Conservation (phyloP, 192 early-diverging fungal species). For the Phycomyces nitens region DNA sequence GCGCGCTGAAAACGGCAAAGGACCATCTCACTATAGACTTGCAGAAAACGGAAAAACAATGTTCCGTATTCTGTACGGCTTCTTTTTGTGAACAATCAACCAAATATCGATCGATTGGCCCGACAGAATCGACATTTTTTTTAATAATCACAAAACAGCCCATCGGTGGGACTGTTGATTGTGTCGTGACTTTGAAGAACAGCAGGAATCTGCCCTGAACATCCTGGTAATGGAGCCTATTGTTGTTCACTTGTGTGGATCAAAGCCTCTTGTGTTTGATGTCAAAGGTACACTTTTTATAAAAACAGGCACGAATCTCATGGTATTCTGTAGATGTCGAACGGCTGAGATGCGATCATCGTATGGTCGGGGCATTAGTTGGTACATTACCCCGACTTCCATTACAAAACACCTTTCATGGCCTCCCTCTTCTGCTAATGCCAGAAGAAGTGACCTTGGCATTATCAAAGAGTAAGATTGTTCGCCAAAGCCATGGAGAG, state of each 20-base stretch:
- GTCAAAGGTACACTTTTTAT: conserved; percentile 6
- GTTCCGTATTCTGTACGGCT: no score
- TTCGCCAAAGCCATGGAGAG: background rate
- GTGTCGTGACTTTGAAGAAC: background rate
- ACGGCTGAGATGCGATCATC: conserved; percentile 47
- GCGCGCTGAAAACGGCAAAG: no score
- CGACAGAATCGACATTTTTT: no score
- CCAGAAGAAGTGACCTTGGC: conserved; percentile 70
- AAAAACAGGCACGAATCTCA: background rate
- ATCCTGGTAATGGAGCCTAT: background rate
- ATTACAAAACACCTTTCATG: conserved; percentile 74
- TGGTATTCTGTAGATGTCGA: conserved; percentile 39
- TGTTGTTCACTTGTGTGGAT: conserved; percentile 3
- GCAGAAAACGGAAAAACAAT: no score
- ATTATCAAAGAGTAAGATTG: conserved; percentile 35
- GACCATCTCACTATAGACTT: no score
- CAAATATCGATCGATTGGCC: no score
- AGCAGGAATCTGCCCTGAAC: background rate
- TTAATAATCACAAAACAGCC: no score
- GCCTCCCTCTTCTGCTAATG: conserved; percentile 67
- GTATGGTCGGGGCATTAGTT: conserved; percentile 64
- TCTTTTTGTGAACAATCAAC: no score
- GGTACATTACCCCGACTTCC: conserved; percentile 68
- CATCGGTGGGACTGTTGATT: conserved; percentile 3
- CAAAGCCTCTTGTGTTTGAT: conserved; percentile 21